Base-by-base conservation (phyloP, 192 early-diverging fungal species). In the Paraglomus brasilianum region DNA sequence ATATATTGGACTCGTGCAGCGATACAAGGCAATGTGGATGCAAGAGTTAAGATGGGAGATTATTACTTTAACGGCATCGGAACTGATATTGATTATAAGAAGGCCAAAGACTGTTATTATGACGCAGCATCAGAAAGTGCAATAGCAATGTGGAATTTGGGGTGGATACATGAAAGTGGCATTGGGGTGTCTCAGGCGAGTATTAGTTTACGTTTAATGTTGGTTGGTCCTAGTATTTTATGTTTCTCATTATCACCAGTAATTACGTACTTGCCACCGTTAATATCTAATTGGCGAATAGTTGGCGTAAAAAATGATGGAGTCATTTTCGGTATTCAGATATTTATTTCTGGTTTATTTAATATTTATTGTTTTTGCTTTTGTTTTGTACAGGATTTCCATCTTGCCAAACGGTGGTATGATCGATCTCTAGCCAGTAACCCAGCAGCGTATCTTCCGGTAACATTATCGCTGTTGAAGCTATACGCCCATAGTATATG, bases 61-160 rank as follows among this genome's bases (percentile, higher is more conserved):
- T 91, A 95, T 76, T 94, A 93, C 70, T 97, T 83, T 70, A 80
- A 91, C 59, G 97, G 97, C 0, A 83, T 90, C 50, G 93, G 94
- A 44, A 82, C 82, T 9, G 60, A 71, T 19, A 81, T 78, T 2
- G 88, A 91, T 74, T 85, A 81, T 43, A 86, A 86, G 49, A 84
- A 81, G 59, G 97, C 97, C 0, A 91, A 88, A 0, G 76, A 88
- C 6, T 91, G 92, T 43, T 98, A 98, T 77, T 81, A 83, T 15
- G 79, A 93, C 1, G 92, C 95, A 10, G 92, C 94, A 1, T 89
- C 95, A 36, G 69, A 67, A 19, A 92, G 86, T 58, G 78, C 91
- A 6, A 75, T 97, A 72, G 97, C 95, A 2, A 95, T 97, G 93
- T 98, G 90, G 89, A 97, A 94, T 70, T 79, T 98, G 1, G 97